These are phyloP conservation scores for Blastosporella zonata DNA, from an alignment of 1,284 basidiomycete genomes.

Conservation along the genomic window DNA sequence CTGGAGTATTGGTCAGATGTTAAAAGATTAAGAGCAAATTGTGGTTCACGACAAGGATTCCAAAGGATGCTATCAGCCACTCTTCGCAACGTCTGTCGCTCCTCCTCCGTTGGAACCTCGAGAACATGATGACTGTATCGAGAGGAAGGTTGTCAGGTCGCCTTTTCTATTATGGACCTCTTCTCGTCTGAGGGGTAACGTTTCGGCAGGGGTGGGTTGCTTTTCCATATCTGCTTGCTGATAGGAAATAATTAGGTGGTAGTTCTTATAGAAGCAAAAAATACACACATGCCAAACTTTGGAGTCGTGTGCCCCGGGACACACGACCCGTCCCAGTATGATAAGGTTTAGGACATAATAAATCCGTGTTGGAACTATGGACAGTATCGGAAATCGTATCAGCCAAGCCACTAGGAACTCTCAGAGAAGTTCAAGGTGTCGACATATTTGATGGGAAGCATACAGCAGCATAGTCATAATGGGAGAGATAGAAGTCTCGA, in stretches of 20 bases:
- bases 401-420: no score
- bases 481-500: no score
- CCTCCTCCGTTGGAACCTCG: slow-evolving; percentile 70
- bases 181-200: neutral
- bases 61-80: slow-evolving; percentile 63
- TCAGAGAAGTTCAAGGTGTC: no score
- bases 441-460: no score
- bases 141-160: slow-evolving; percentile 19
- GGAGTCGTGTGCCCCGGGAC: neutral
- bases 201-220: neutral
- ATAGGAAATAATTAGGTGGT: neutral
- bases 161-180: slow-evolving; percentile 3
- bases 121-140: slow-evolving; percentile 48
- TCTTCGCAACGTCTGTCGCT: slow-evolving; percentile 54
- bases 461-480: no score
- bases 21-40: slow-evolving; percentile 10
- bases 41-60: slow-evolving; percentile 57
- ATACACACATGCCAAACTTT: neutral
- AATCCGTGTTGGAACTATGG: no score
- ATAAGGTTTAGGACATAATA: neutral
- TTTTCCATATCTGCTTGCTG: slow-evolving; percentile 1
- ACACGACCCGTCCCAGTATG: neutral
- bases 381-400: neutral
- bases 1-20: slow-evolving; percentile 32
- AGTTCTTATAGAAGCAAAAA: neutral